Percentiles rank a stretch among this genome's conserved stretches.
phyloP scores from a whole-genome alignment of 108 stramenopile genomes.

The Nannochloropsis gaditana region DNA sequence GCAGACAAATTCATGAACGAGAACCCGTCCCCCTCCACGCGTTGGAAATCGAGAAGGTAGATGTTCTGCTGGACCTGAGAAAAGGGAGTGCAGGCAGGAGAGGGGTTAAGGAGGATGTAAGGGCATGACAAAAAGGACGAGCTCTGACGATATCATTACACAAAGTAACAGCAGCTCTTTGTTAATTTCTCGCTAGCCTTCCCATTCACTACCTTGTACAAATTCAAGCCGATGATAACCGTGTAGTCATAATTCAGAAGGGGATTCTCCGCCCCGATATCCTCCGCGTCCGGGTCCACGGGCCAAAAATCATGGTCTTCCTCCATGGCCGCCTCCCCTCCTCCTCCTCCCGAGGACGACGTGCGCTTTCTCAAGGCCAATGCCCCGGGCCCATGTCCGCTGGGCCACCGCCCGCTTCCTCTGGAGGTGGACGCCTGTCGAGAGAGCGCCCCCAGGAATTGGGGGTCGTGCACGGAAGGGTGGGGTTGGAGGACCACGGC shows the following conservation, averaged over 20 bases:
- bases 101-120: background rate
- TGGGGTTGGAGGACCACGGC: conserved; percentile 23
- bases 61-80: conserved; percentile 80
- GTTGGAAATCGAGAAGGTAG: conserved; percentile 94
- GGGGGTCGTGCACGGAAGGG: background rate
- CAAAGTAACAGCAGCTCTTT: background rate
- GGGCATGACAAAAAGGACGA: background rate
- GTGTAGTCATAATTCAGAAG: conserved; percentile 61
- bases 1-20: conserved; percentile 85
- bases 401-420: conserved; percentile 21
- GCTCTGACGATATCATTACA: background rate
- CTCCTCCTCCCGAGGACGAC: background rate
- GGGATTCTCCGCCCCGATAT: background rate
- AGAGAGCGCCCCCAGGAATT: background rate
- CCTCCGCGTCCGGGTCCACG: background rate
- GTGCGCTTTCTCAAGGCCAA: background rate
- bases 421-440: background rate
- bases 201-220: conserved; percentile 73
- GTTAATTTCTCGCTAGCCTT: background rate
- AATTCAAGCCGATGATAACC: conserved; percentile 80
- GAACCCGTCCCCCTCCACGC: conserved; percentile 92
- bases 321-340: conserved; percentile 6
- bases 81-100: background rate
- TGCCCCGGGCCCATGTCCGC: background rate
- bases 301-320: conserved; percentile 15